Conservation (phyloP, 164 flowering plant genomes). For the Magnolia changhungtana region DNA sequence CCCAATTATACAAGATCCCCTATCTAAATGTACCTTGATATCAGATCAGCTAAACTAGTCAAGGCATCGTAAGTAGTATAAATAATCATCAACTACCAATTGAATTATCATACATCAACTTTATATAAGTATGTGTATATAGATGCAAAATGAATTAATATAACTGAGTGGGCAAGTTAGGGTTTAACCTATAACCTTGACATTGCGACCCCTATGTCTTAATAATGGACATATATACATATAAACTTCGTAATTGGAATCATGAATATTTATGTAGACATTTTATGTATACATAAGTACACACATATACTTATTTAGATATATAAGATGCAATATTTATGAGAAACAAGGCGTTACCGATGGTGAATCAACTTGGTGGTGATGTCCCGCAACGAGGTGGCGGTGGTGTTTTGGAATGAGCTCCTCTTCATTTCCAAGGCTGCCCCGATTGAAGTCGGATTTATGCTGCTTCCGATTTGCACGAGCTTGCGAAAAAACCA, state of each 20-base stretch:
- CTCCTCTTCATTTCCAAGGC: constrained; percentile 36
- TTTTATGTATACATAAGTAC: neutral
- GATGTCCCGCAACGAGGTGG: constrained; percentile 7
- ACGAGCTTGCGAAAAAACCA: constrained; percentile 53
- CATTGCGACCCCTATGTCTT: neutral
- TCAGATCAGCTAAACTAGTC: no score
- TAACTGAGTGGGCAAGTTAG: neutral
- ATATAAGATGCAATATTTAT: no score
- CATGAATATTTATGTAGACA: neutral
- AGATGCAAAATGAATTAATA: no score
- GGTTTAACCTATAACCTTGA: neutral
- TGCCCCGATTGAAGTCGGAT: constrained; percentile 23
- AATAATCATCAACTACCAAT: no score
- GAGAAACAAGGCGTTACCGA: neutral
- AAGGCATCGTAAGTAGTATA: no score
- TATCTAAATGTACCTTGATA: no score
- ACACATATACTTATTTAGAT: neutral
- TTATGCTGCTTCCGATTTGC: constrained; percentile 44
- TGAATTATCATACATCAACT: no score
- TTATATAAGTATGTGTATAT: no score
- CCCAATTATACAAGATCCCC: no score
- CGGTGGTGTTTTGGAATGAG: constrained; percentile 23
- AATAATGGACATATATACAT: neutral
- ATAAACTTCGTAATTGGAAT: neutral
- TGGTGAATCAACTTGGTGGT: constrained; percentile 20